phyloP scores from a whole-genome alignment of 352 stramenopile genomes.

The Hyaloperonospora arabidopsidis region DNA sequence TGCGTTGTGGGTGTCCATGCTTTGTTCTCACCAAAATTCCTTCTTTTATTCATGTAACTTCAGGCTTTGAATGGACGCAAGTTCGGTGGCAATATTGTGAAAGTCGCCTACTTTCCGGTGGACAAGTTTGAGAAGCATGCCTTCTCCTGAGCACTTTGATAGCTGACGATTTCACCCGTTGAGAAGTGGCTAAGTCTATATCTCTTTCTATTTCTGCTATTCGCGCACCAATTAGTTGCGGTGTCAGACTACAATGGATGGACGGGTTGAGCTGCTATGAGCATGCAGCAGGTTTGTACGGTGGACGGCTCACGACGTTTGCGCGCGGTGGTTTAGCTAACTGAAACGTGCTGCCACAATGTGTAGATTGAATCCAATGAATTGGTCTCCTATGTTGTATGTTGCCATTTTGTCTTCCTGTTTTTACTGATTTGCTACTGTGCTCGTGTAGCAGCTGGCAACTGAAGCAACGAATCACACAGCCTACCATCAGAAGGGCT shows the following conservation, averaged over 20 bases:
- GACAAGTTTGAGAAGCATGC: constrained; percentile 66
- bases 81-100: constrained; percentile 81
- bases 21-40: neutral
- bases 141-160: constrained; percentile 35
- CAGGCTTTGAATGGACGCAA: constrained; percentile 79
- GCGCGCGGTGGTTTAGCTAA: constrained; percentile 14
- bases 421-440: constrained; percentile 23
- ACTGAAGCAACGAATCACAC: constrained; percentile 20
- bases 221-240: constrained; percentile 16
- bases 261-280: constrained; percentile 6
- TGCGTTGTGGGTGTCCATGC: neutral
- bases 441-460: constrained; percentile 24
- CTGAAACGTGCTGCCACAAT: constrained; percentile 34
- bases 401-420: constrained; percentile 16
- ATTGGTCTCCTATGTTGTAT: constrained; percentile 33
- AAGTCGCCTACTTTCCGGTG: constrained; percentile 69
- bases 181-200: constrained; percentile 15
- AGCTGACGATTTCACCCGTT: constrained; percentile 10
- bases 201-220: constrained; percentile 18
- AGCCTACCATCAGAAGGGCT: too few species aligned
- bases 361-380: constrained; percentile 40
- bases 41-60: constrained; percentile 2
- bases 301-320: constrained; percentile 20
- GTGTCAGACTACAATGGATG: constrained; percentile 15
- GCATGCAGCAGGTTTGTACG: constrained; percentile 29